Evolutionary conservation across 1,284 basidiomycete genomes (phyloP).

Genomic region (Cutaneotrichosporon sp.): DNA sequence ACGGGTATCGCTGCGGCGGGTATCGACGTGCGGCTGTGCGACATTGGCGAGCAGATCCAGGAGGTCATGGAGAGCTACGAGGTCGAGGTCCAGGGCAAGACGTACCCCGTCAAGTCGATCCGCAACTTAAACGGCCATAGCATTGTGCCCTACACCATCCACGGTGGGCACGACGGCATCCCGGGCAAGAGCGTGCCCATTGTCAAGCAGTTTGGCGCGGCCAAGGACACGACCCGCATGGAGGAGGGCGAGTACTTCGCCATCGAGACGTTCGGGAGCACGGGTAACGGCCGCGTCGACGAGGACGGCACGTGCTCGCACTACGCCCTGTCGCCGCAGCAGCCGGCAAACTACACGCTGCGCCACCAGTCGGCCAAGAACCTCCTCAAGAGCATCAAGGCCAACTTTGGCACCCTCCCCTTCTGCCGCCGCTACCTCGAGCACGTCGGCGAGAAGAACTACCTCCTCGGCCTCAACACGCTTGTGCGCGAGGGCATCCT

Average conservation of each 20-base stretch:
- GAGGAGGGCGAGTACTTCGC: conserved; percentile 99
- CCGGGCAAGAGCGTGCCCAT: conserved; percentile 82
- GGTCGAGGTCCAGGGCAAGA: conserved; percentile 84
- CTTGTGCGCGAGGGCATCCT: conserved; percentile 87
- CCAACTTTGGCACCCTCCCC: conserved; percentile 91
- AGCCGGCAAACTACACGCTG: conserved; percentile 43
- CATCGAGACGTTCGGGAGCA: conserved; percentile 98
- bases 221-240: conserved; percentile 84
- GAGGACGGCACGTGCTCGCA: conserved; percentile 94
- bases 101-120: conserved; percentile 85
- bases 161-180: conserved; percentile 60
- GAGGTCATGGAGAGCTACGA: conserved; percentile 99
- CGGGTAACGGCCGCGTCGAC: conserved; percentile 89
- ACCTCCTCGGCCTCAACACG: conserved; percentile 87
- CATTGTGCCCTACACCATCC: conserved; percentile 86
- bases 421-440: conserved; percentile 96
- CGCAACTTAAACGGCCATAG: conserved; percentile 88
- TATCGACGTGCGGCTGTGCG: conserved; percentile 91
- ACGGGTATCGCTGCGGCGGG: conserved; percentile 89
- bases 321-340: conserved; percentile 63
- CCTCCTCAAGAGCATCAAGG: conserved; percentile 84
- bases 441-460: conserved; percentile 89
- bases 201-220: conserved; percentile 69
- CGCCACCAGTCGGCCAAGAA: conserved; percentile 80
- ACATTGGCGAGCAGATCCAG: conserved; percentile 89